Conservation (phyloP, 106 monocot genomes). For the Phalaenopsis equestris region DNA sequence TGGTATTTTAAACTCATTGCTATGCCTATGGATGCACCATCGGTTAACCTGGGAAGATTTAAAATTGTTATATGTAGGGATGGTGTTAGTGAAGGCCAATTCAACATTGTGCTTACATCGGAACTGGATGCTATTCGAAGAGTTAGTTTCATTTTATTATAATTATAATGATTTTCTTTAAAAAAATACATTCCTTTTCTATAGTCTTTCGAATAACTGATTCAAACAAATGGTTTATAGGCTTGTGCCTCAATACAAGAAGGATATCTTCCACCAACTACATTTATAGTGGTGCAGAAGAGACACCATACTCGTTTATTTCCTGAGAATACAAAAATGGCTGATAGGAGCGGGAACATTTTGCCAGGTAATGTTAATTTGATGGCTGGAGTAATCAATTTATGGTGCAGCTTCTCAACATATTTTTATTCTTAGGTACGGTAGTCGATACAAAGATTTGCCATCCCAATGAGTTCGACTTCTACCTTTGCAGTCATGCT, state of each 20-base stretch:
- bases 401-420: background rate
- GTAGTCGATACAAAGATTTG: conserved; percentile 35
- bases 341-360: conserved; percentile 78
- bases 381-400: background rate
- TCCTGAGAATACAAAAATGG: conserved; percentile 54
- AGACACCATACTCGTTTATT: conserved; percentile 80
- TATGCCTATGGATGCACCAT: background rate
- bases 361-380: conserved; percentile 41
- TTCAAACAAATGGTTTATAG: conserved; percentile 15
- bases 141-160: conserved; percentile 21
- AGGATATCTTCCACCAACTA: conserved; percentile 83
- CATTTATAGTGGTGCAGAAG: conserved; percentile 85
- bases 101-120: conserved; percentile 71
- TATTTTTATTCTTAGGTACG: conserved; percentile 13
- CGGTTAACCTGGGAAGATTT: background rate
- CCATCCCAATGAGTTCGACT: conserved; percentile 86
- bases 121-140: conserved; percentile 93
- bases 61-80: conserved; percentile 29
- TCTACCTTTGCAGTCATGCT: conserved; percentile 91
- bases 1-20: background rate
- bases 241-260: conserved; percentile 85
- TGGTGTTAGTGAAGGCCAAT: conserved; percentile 90
- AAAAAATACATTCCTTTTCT: too few species aligned
- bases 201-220: background rate
- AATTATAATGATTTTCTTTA: conserved; percentile 1